A percentile compares a stretch with the other conserved stretches of the same genome.
Evolutionary conservation across 108 stramenopile genomes (phyloP).

Genomic region (Hondaea fermentalgiana): DNA sequence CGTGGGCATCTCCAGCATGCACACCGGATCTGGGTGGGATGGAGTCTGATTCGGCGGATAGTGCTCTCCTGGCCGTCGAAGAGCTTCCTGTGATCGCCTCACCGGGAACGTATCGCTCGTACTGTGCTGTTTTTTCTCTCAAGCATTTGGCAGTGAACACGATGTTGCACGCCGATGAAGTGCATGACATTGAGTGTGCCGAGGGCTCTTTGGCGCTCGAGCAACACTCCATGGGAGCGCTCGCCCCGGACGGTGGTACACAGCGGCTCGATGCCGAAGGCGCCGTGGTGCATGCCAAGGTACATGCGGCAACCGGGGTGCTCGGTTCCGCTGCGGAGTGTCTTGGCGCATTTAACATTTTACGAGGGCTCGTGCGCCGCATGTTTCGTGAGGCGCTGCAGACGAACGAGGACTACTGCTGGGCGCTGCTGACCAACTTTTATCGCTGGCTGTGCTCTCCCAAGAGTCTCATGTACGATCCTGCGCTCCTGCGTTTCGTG

Average conservation of each 20-base stretch:
- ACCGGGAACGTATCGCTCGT: conserved; percentile 73
- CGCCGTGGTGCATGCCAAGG: background rate
- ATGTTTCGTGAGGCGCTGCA: conserved; percentile 77
- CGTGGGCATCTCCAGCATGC: conserved; percentile 77
- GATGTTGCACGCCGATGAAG: conserved; percentile 50
- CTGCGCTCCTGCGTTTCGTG: conserved; percentile 78
- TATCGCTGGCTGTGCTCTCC: conserved; percentile 81
- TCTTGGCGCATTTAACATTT: conserved; percentile 56
- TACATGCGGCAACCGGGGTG: background rate
- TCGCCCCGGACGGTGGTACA: conserved; percentile 20
- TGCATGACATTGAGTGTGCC: background rate
- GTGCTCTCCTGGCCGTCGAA: background rate
- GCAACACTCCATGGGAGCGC: background rate
- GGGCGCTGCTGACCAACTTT: conserved; percentile 72
- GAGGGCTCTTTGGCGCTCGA: background rate
- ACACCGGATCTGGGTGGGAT: conserved; percentile 77
- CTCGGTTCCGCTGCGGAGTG: conserved; percentile 31
- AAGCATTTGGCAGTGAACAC: conserved; percentile 82
- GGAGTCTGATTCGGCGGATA: conserved; percentile 25
- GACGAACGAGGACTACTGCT: conserved; percentile 59
- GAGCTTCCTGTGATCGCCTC: conserved; percentile 15
- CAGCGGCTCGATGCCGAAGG: conserved; percentile 30
- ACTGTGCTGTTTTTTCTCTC: conserved; percentile 87
- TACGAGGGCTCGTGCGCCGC: conserved; percentile 65
- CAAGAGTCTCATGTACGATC: conserved; percentile 76